Base-by-base conservation (phyloP, 768 basidiomycete species). In the Lyophyllum shimeji region DNA sequence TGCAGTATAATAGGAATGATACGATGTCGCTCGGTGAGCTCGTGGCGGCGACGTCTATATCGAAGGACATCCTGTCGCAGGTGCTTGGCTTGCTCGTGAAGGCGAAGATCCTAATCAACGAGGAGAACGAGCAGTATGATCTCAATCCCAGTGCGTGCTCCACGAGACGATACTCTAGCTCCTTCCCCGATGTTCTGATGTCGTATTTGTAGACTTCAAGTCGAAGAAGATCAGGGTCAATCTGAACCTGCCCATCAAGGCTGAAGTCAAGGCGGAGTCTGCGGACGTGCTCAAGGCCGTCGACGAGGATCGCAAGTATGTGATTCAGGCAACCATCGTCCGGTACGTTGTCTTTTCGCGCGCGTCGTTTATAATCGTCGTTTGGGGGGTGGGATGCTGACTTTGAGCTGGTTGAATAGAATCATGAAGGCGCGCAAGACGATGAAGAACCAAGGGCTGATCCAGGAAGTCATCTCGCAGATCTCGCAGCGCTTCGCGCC, bases 361-460 rank as follows among this genome's bases (percentile, higher is more conserved):
- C 4, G 25, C 12, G 8, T 40, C 17, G 2, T 15, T 33, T 24
- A n/a, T n/a, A n/a, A n/a, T n/a, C n/a, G n/a, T n/a, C n/a, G n/a
- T n/a, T n/a, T n/a, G n/a, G n/a, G 27, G 20, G 11, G 24, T 25
- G 48, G 46, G 39, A 43, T n/a, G 49, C 4, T 12, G 7, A 53
- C 31, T 33, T n/a, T 34, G 50, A 55, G 3, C 53, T 43, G n/a
- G 33, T 20, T 31, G 21, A 18, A 20, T 48, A 92, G 92, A 45
- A 93, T 96, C 71, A 95, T 95, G 94, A 95, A 95, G 72, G 93
- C 94, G 21, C 85, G 93, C 37, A 95, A 95, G 82, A 92, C 90
- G 60, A 89, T 95, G 88, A 95, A 95, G 82, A 94, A 94, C 73
- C 93, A 95, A 68, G 81, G 84, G 0, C 71, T 95, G 64, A 94